These are phyloP conservation scores for Proliferodiscus dingleyae DNA, from an alignment of 2,329 filamentous ascomycete species.

Conservation along the genomic window DNA sequence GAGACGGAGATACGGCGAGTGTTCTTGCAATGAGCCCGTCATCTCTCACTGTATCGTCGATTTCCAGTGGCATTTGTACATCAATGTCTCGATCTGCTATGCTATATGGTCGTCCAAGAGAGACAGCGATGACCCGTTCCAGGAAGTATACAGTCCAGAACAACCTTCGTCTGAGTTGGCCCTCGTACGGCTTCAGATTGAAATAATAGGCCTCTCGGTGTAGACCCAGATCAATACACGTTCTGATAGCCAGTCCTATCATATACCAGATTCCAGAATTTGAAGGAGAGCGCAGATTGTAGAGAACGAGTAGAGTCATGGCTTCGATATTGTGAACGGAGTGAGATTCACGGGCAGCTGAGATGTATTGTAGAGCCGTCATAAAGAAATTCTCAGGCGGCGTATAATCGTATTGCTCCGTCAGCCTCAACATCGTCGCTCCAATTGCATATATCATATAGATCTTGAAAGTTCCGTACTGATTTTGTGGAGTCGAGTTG, in stretches of 20 bases:
- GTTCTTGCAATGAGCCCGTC: conserved; percentile 21
- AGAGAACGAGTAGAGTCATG: conserved; percentile 45
- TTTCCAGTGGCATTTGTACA: conserved; percentile 41
- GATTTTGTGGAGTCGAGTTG: conserved; percentile 34
- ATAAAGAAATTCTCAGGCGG: conserved; percentile 42
- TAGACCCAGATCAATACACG: conserved; percentile 46
- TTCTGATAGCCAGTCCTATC: conserved; percentile 49
- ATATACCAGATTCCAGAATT: conserved; percentile 50
- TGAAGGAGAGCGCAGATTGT: conserved; percentile 46
- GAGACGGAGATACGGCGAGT: conserved; percentile 30
- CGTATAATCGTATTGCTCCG: conserved; percentile 40
- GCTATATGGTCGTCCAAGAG: conserved; percentile 45
- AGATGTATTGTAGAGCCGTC: conserved; percentile 44
- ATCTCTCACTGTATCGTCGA: conserved; percentile 38
- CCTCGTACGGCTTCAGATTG: conserved; percentile 37
- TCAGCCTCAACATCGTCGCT: conserved; percentile 43
- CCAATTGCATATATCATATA: conserved; percentile 50
- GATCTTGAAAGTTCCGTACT: conserved; percentile 46
- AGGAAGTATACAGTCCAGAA: conserved; percentile 50
- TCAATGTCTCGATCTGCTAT: conserved; percentile 48
- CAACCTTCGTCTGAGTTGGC: conserved; percentile 42
- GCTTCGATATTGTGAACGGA: conserved; percentile 48
- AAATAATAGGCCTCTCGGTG: conserved; percentile 43
- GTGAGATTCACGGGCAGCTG: conserved; percentile 43
- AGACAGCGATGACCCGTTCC: conserved; percentile 45